Percentiles rank a stretch among this genome's conserved stretches.
phyloP scores from a whole-genome alignment of 1,284 basidiomycete genomes.

The Puccinia hordei region DNA sequence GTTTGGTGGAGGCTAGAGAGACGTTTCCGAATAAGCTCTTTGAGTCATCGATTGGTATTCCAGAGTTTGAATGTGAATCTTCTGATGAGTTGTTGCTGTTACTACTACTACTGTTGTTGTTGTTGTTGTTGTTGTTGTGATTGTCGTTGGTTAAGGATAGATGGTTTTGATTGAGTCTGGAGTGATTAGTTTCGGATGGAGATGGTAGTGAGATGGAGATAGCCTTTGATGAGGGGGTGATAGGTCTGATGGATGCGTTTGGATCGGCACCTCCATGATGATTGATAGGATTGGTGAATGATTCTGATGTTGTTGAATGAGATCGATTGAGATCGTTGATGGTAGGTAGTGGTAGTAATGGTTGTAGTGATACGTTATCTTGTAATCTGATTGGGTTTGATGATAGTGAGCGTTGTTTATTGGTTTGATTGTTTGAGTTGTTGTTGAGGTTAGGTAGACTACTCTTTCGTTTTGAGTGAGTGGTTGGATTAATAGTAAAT shows the following conservation, averaged over 20 bases:
- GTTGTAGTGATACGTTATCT: not conserved
- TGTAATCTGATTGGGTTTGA: no score
- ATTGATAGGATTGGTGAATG: not conserved
- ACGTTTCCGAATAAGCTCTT: slow-evolving; percentile 35
- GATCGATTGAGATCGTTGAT: not conserved
- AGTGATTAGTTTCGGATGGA: slow-evolving; percentile 20
- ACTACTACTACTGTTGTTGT: not conserved
- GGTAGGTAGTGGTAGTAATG: slow-evolving; percentile 8
- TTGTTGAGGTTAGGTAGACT: slow-evolving; percentile 27
- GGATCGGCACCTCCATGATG: slow-evolving; percentile 41
- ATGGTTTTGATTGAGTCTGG: no score
- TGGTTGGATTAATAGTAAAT: slow-evolving; percentile 8
- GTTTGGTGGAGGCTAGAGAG: slow-evolving; percentile 47
- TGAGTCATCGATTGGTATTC: slow-evolving; percentile 18
- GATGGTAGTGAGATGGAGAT: slow-evolving; percentile 7
- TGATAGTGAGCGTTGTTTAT: not conserved
- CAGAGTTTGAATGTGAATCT: no score
- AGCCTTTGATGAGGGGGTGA: slow-evolving; percentile 48
- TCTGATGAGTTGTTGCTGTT: not conserved
- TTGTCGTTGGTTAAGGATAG: not conserved
- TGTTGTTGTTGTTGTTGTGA: not conserved
- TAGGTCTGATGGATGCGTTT: slow-evolving; percentile 49
- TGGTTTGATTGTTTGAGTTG: not conserved
- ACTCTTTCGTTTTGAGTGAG: slow-evolving; percentile 23
- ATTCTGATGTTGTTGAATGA: not conserved